These are phyloP conservation scores for Colletotrichum echinochloae DNA, from an alignment of 2,329 filamentous ascomycete species.

Conservation along the genomic window DNA sequence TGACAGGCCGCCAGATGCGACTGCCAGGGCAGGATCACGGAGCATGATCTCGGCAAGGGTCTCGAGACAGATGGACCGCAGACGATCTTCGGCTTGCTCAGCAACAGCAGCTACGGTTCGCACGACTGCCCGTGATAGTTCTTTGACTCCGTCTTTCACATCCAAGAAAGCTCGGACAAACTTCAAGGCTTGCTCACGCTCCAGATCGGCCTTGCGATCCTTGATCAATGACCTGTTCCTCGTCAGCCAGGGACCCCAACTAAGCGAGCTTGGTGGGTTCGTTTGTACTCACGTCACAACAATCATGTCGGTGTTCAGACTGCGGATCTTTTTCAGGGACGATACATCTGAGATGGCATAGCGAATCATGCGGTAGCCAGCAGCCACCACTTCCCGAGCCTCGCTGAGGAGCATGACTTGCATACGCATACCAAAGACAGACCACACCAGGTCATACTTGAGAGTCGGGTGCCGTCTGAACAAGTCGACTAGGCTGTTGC, in stretches of 20 bases:
- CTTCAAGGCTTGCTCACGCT: slow-evolving; percentile 96
- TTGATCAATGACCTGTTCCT: slow-evolving; percentile 81
- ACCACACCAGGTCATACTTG: slow-evolving; percentile 97
- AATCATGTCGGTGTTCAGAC: slow-evolving; percentile 90
- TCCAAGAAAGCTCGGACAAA: slow-evolving; percentile 96
- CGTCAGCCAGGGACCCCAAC: slow-evolving; percentile 30
- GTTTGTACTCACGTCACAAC: slow-evolving; percentile 74
- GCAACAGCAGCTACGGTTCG: slow-evolving; percentile 92
- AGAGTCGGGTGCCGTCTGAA: slow-evolving; percentile 93
- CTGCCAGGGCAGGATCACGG: slow-evolving; percentile 83
- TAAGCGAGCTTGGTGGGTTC: no score
- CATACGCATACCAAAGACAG: slow-evolving; percentile 91
- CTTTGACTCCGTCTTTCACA: slow-evolving; percentile 89
- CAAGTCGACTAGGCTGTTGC: slow-evolving; percentile 94
- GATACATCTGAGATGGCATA: slow-evolving; percentile 94
- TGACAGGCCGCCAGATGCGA: slow-evolving; percentile 85
- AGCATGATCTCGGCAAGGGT: slow-evolving; percentile 93
- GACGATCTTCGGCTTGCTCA: slow-evolving; percentile 85
- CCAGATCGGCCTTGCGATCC: slow-evolving; percentile 95
- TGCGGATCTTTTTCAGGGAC: slow-evolving; percentile 88
- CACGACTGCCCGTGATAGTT: slow-evolving; percentile 88
- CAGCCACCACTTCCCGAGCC: slow-evolving; percentile 93
- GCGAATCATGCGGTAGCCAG: slow-evolving; percentile 91
- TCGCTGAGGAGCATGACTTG: slow-evolving; percentile 97
- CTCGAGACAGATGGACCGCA: slow-evolving; percentile 91